phyloP scores from a whole-genome alignment of 345 rosid genomes.

The Aquilaria yunnanensis region DNA sequence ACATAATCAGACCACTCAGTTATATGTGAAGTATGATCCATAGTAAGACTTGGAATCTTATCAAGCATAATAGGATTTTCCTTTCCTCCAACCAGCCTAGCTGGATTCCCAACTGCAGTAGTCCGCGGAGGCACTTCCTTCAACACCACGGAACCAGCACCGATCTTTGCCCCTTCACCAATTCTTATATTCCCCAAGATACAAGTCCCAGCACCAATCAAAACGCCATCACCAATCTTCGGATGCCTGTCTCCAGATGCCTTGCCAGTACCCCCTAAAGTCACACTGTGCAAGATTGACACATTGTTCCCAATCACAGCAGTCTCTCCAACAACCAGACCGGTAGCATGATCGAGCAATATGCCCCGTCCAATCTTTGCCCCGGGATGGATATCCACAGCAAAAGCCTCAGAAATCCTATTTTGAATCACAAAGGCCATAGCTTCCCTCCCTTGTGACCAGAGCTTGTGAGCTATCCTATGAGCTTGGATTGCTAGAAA shows the following conservation, averaged over 20 bases:
- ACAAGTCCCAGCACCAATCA: conserved; percentile 93
- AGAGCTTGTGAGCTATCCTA: conserved; percentile 67
- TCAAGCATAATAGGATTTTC: conserved; percentile 69
- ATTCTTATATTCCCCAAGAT: conserved; percentile 77
- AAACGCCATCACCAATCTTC: conserved; percentile 90
- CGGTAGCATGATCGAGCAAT: not conserved
- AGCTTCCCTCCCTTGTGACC: conserved; percentile 52
- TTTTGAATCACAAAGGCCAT: conserved; percentile 73
- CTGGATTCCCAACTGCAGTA: conserved; percentile 93
- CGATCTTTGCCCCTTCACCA: conserved; percentile 94
- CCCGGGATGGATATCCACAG: conserved; percentile 92
- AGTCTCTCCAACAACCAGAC: not conserved
- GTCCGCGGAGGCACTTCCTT: conserved; percentile 79
- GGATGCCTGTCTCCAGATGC: conserved; percentile 81
- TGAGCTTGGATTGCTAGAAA: conserved; percentile 80
- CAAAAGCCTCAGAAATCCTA: conserved; percentile 64
- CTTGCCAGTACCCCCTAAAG: conserved; percentile 93
- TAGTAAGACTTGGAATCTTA: conserved; percentile 76
- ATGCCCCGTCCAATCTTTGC: not conserved
- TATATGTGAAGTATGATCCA: conserved; percentile 90
- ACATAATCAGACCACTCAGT: conserved; percentile 91
- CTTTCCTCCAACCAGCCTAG: conserved; percentile 83
- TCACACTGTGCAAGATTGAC: conserved; percentile 26
- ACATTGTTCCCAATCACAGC: not conserved
- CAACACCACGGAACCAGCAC: conserved; percentile 86